These are phyloP conservation scores for Entrophospora sp. DNA, from an alignment of 192 early-diverging fungal species.

Conservation along the genomic window DNA sequence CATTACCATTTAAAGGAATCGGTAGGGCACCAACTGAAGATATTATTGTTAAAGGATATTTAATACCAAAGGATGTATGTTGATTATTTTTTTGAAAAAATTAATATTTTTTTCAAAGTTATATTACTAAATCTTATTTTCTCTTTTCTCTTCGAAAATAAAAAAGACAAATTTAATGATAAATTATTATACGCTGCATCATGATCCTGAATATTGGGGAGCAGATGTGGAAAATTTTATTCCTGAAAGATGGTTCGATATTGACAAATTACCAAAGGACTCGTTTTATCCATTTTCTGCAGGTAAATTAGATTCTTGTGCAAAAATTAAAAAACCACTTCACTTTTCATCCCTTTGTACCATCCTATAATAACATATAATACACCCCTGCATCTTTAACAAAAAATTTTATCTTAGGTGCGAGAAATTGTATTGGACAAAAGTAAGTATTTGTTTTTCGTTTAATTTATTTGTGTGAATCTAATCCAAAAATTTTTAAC, in stretches of 20 bases:
- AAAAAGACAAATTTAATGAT: not conserved
- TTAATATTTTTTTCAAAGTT: not conserved
- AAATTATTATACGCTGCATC: not conserved
- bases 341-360: too few relatives aligned
- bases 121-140: not conserved
- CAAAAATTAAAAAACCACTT: too few relatives aligned
- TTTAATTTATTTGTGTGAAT: not conserved
- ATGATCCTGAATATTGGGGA: slow-evolving; percentile 5
- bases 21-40: slow-evolving; percentile 25
- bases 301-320: not conserved
- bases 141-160: not conserved
- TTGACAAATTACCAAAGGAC: not conserved
- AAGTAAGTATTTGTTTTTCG: not conserved
- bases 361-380: not conserved
- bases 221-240: not conserved
- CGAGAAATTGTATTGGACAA: slow-evolving; percentile 9
- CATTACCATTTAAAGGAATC: slow-evolving; percentile 17
- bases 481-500: not conserved
- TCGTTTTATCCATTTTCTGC: slow-evolving; percentile 3
- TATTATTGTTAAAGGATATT: slow-evolving; percentile 30
- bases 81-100: not conserved
- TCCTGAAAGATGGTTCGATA: slow-evolving; percentile 9
- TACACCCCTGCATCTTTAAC: too few relatives aligned
- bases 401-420: too few relatives aligned
- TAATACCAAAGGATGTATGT: slow-evolving; percentile 31